phyloP scores from a whole-genome alignment of 176 grass and related monocot species.

The Panicum miliaceum region DNA sequence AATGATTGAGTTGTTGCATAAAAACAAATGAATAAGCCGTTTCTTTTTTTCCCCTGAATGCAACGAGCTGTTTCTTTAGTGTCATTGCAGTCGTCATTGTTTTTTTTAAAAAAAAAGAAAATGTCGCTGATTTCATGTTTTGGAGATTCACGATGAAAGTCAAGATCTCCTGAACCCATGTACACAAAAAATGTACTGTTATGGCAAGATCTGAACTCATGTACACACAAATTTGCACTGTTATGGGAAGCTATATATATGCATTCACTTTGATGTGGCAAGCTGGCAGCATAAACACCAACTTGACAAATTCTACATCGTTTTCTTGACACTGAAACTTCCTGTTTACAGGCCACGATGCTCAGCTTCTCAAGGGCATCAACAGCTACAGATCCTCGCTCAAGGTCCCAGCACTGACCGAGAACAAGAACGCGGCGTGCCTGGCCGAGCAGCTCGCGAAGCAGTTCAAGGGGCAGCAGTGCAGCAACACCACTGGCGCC shows the following conservation, averaged over 20 bases:
- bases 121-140: not conserved
- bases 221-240: no score
- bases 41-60: not conserved
- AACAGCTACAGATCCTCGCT: slow-evolving; percentile 80
- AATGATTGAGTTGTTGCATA: not conserved
- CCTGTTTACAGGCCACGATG: slow-evolving; percentile 52
- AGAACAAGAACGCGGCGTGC: slow-evolving; percentile 82
- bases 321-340: not conserved
- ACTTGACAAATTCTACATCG: not conserved
- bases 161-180: not conserved
- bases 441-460: slow-evolving; percentile 78
- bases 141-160: not conserved
- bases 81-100: no score
- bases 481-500: slow-evolving; percentile 88
- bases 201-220: no score
- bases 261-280: no score
- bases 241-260: no score
- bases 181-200: no score
- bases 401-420: slow-evolving; percentile 67
- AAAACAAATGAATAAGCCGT: not conserved
- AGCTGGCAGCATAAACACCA: no score
- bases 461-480: slow-evolving; percentile 75
- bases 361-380: slow-evolving; percentile 80
- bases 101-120: not conserved
- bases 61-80: no score